Percentiles rank a stretch among this genome's conserved stretches.
phyloP scores from a whole-genome alignment of 495 filamentous ascomycete genomes.

The Podospora australis region DNA sequence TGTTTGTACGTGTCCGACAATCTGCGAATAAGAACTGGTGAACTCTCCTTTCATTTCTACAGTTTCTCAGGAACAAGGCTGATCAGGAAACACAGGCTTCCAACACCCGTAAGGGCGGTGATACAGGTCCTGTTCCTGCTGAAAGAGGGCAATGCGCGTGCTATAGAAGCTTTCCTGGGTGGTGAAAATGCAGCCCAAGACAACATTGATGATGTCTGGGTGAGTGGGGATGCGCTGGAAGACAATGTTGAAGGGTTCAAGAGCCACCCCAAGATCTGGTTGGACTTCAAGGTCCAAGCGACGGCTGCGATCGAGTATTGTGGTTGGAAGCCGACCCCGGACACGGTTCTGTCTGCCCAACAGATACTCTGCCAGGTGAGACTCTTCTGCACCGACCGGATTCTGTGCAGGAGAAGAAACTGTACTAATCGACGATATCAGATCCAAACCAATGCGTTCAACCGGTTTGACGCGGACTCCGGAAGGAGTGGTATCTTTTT shows the following conservation, averaged over 20 bases:
- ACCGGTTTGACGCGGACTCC: constrained; percentile 33
- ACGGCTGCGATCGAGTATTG: constrained; percentile 35
- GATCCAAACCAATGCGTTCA: constrained; percentile 45
- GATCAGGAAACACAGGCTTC: constrained; percentile 18
- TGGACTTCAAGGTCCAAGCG: constrained; percentile 42
- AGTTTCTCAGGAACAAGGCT: too few species aligned
- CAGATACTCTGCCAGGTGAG: constrained; percentile 40
- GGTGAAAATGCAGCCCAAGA: too few species aligned
- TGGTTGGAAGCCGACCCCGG: constrained; percentile 20
- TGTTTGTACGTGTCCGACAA: constrained; percentile 27
- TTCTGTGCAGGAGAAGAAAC: constrained; percentile 5
- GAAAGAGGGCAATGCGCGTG: constrained; percentile 6
- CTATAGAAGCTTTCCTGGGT: too few species aligned
- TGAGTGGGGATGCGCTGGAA: constrained; percentile 26
- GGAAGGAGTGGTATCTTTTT: constrained; percentile 36
- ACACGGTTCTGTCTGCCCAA: constrained; percentile 26
- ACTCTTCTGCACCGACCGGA: too few species aligned
- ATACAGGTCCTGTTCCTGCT: constrained; percentile 38
- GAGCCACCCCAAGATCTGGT: constrained; percentile 18
- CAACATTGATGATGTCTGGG: constrained; percentile 22
- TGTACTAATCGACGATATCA: too few species aligned
- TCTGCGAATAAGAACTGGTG: constrained; percentile 16
- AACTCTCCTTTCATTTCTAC: not conserved
- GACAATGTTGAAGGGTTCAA: constrained; percentile 32
- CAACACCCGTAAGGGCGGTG: constrained; percentile 41